These are phyloP conservation scores for Diaporthe velutina DNA, from an alignment of 2,329 filamentous ascomycete species.

Conservation along the genomic window DNA sequence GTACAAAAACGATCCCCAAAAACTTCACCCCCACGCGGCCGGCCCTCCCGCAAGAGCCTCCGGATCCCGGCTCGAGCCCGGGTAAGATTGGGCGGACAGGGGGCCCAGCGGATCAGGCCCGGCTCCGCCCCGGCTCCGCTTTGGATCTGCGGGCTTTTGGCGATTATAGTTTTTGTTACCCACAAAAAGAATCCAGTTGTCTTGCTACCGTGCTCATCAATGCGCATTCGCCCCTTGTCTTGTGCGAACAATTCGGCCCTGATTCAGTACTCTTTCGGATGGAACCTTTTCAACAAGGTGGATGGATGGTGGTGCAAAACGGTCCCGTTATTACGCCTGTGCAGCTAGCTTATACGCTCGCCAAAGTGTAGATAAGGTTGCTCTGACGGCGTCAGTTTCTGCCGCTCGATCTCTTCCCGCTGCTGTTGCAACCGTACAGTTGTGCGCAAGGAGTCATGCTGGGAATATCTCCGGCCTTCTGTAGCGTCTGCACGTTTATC, in stretches of 20 bases:
- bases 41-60: neutral
- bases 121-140: slow-evolving; percentile 12
- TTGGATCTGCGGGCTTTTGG: slow-evolving; percentile 3
- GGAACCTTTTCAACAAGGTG: neutral
- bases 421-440: neutral
- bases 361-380: too few species aligned
- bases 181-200: neutral
- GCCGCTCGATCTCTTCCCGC: neutral
- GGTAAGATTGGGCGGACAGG: neutral
- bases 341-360: neutral
- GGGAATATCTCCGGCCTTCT: neutral
- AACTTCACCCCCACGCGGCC: neutral
- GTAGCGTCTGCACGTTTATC: neutral
- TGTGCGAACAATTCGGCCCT: slow-evolving; percentile 9
- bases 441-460: too few species aligned
- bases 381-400: neutral
- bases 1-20: neutral
- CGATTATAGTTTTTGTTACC: neutral
- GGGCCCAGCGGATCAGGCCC: neutral
- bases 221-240: neutral
- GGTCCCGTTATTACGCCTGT: neutral
- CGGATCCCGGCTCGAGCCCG: slow-evolving; percentile 1
- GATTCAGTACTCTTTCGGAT: neutral
- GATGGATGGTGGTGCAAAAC: neutral
- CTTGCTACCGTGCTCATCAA: neutral